Conservation (phyloP, 768 basidiomycete genomes). For the Lanmaoa rubissima region DNA sequence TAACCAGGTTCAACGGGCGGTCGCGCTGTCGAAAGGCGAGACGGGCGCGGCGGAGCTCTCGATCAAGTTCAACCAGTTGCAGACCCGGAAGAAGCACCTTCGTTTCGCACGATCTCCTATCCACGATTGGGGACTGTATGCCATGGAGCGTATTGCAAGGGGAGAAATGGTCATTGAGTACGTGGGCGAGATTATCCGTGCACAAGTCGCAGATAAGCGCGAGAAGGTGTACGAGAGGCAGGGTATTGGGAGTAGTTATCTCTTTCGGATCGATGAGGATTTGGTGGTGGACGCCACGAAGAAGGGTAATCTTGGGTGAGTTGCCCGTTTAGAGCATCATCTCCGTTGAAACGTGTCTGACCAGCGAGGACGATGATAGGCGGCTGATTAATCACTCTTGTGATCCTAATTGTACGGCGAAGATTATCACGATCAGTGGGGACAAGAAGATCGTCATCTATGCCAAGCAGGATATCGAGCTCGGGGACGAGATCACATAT, state of each 20-base stretch:
- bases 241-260: conserved; percentile 96
- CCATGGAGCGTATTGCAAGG: conserved; percentile 90
- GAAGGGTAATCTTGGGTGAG: conserved; percentile 97
- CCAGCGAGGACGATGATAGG: conserved; percentile 38
- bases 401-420: conserved; percentile 89
- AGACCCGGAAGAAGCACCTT: conserved; percentile 96
- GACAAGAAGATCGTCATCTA: conserved; percentile 99
- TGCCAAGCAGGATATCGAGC: conserved; percentile 92
- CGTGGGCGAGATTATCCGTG: conserved; percentile 94
- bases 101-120: conserved; percentile 94
- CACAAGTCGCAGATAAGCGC: conserved; percentile 92
- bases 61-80: conserved; percentile 99
- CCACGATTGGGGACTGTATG: conserved; percentile 98
- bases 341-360: conserved; percentile 13
- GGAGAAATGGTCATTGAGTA: conserved; percentile 99
- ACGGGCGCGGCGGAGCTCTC: conserved; percentile 63
- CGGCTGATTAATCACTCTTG: conserved; percentile 99
- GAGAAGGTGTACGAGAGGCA: conserved; percentile 97
- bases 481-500: conserved; percentile 98
- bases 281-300: conserved; percentile 98
- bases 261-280: conserved; percentile 98
- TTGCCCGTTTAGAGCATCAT: not conserved
- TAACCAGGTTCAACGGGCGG: conserved; percentile 83
- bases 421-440: conserved; percentile 87
- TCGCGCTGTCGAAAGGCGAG: conserved; percentile 73